Conservation (phyloP, 2,329 filamentous ascomycete genomes). For the Paramyrothecium roridum region DNA sequence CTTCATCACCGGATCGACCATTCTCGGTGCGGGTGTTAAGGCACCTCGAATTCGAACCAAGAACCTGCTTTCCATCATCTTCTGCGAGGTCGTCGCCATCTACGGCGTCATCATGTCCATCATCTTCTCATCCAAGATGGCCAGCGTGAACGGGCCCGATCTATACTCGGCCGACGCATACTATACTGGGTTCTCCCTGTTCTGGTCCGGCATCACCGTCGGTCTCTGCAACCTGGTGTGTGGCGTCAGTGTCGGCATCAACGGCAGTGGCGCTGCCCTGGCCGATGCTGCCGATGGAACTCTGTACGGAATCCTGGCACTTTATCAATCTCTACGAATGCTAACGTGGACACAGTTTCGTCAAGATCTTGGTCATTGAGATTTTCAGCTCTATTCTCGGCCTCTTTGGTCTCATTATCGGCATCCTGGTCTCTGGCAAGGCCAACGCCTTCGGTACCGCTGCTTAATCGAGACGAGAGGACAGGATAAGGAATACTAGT, state of each 20-base stretch:
- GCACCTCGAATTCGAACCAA: conserved; percentile 97
- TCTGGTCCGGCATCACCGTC: conserved; percentile 94
- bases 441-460: conserved; percentile 66
- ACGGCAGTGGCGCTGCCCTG: conserved; percentile 92
- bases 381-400: conserved; percentile 98
- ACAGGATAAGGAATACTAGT: background rate
- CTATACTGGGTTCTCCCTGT: conserved; percentile 92
- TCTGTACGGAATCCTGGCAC: conserved; percentile 58
- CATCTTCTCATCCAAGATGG: conserved; percentile 89
- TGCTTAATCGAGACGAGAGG: background rate
- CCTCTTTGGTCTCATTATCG: conserved; percentile 93
- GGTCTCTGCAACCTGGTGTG: conserved; percentile 95
- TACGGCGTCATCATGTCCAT: conserved; percentile 99
- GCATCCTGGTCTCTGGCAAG: conserved; percentile 82
- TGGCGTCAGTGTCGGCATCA: conserved; percentile 95
- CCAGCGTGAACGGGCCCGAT: conserved; percentile 58
- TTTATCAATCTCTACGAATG: background rate
- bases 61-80: conserved; percentile 99
- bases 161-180: conserved; percentile 76
- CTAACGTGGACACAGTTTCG: conserved; percentile 62
- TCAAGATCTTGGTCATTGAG: conserved; percentile 98
- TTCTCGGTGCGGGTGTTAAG: conserved; percentile 93
- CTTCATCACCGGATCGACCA: conserved; percentile 96
- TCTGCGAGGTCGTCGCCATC: conserved; percentile 99
- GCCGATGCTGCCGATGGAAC: conserved; percentile 91